Evolutionary conservation across 768 basidiomycete species (phyloP).

Genomic region (Suillus spraguei): DNA sequence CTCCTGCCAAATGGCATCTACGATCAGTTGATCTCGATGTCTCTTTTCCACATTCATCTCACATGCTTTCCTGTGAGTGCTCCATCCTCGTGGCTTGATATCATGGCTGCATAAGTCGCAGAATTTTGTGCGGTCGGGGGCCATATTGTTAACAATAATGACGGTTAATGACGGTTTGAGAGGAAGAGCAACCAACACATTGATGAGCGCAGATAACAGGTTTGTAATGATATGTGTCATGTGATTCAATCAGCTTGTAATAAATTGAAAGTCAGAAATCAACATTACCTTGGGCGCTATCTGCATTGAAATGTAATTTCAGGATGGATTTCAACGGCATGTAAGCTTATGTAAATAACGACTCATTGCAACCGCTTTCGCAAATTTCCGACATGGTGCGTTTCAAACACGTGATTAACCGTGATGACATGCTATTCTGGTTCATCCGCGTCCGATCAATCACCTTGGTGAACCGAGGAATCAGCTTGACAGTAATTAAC

Average conservation of each 20-base stretch:
- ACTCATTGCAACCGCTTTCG: too few species aligned
- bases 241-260: neutral
- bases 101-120: neutral
- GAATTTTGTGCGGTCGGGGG: neutral
- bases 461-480: neutral
- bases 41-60: neutral
- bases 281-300: neutral
- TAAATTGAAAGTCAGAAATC: neutral
- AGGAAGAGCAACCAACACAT: neutral
- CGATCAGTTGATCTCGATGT: neutral
- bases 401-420: neutral
- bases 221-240: neutral
- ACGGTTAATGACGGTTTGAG: neutral
- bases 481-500: neutral
- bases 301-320: neutral
- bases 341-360: too few species aligned
- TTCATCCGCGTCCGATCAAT: neutral
- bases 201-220: neutral
- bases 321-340: too few species aligned
- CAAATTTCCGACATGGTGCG: neutral
- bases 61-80: neutral
- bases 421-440: neutral
- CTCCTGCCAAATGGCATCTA: neutral
- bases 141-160: neutral
- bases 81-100: neutral